Evolutionary conservation across 352 stramenopile genomes (phyloP).

Genomic region (Pythium phragmitis): DNA sequence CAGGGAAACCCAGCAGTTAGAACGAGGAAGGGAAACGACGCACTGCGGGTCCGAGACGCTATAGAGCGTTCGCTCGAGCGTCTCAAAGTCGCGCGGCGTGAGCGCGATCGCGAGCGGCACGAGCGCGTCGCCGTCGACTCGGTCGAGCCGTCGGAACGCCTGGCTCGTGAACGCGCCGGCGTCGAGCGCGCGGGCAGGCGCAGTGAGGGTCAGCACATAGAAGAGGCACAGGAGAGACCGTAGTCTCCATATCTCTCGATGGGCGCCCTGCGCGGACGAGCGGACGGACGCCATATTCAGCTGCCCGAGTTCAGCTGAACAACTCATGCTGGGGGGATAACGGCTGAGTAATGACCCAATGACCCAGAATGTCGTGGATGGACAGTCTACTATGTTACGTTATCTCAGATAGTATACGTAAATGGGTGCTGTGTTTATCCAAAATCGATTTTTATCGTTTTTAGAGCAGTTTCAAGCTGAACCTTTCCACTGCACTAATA

Average conservation of each 20-base stretch:
- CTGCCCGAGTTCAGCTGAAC: no score
- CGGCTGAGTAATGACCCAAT: constrained; percentile 14
- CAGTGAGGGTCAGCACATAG: background rate
- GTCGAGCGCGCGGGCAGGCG: constrained; percentile 6
- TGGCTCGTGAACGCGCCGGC: constrained; percentile 19
- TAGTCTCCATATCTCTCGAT: background rate
- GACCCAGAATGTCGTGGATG: background rate
- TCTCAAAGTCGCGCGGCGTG: constrained; percentile 43
- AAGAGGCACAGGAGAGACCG: background rate
- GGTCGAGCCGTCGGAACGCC: constrained; percentile 13
- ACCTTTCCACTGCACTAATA: no score
- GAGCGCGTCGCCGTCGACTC: constrained; percentile 25
- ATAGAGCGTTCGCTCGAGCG: constrained; percentile 53
- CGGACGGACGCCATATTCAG: no score
- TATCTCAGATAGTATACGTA: no score
- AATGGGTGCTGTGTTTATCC: no score
- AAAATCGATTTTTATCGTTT: no score
- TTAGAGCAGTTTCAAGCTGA: no score
- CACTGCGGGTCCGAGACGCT: constrained; percentile 56
- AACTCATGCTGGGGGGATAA: background rate
- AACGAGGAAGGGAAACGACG: background rate
- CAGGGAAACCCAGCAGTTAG: background rate
- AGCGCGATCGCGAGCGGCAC: constrained; percentile 61
- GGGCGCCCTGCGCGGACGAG: no score
- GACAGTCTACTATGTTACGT: no score